Base-by-base conservation (phyloP, 2,329 filamentous ascomycete genomes). In the Ophiostoma piceae region DNA sequence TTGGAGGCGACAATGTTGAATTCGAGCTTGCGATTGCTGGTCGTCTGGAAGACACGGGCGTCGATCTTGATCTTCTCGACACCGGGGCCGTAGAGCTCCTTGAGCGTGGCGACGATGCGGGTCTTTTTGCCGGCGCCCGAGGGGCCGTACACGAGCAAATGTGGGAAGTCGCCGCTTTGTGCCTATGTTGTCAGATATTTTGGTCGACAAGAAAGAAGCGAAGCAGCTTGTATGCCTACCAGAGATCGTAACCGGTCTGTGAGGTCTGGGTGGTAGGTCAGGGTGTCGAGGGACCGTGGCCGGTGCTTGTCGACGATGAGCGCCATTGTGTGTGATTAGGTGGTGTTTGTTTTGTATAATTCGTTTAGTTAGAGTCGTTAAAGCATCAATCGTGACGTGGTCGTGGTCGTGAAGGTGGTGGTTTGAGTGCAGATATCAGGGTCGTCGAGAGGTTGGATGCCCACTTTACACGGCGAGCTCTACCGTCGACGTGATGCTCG, bases 1-100 rank as follows among this genome's bases (percentile, higher is more conserved):
- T 97, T 89, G 0, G 94, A 98, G 64, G 94, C 89, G 69, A 99
- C 95, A 73, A 99, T 96, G 82, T 97, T 99, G 86, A 99, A 99
- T 81, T 99, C 95, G 75, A 99, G 90, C 81, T 99, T 99, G 78
- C 95, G 92, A 80, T 97, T 98, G 77, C 90, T 91, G 29, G 88
- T 94, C 0, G 95, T 98, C 80, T 97, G 94, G 82, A 99, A 99
- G 71, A 97, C 91, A 73, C 95, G 91, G 14, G 93, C 92, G 78
- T 99, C 95, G 80, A 99, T 98, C 83, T 98, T 98, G 85, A 99
- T 99, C 85, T 97, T 98, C 78, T 99, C 96, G n/a, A 97, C 95
- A 62, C 95, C 94, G 0, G 94, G 90, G 0, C 95, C 95, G 79
- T 95, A 99, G 8, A 99, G 85, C 77, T 97, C 94, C 79, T 97